These are phyloP conservation scores for Aspergillus thermomutatus DNA, from an alignment of 2,329 filamentous ascomycete species.

Conservation along the genomic window DNA sequence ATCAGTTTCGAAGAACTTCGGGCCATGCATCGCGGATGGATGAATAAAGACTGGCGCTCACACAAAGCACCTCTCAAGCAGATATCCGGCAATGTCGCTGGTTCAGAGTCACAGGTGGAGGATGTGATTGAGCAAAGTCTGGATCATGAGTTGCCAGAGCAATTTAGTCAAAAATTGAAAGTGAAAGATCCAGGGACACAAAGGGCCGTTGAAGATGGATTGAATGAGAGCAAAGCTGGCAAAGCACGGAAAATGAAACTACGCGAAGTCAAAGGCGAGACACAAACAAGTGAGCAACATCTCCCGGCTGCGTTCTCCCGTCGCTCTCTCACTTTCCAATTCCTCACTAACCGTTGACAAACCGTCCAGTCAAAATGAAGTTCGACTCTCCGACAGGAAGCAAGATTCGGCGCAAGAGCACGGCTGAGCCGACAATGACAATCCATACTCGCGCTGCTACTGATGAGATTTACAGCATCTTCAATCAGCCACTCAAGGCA, in stretches of 20 bases:
- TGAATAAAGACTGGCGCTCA: slow-evolving; percentile 52
- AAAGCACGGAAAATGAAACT: slow-evolving; percentile 70
- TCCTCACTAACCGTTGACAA: background rate
- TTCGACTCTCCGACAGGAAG: slow-evolving; percentile 83
- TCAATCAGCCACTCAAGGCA: slow-evolving; percentile 75
- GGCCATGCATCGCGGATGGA: slow-evolving; percentile 70
- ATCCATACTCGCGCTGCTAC: slow-evolving; percentile 92
- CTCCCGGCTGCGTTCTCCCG: no score
- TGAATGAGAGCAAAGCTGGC: slow-evolving; percentile 29
- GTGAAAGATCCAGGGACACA: slow-evolving; percentile 21
- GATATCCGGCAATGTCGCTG: slow-evolving; percentile 41
- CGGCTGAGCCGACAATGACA: slow-evolving; percentile 91
- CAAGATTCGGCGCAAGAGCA: slow-evolving; percentile 76
- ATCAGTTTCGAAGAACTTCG: slow-evolving; percentile 89
- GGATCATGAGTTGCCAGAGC: slow-evolving; percentile 26
- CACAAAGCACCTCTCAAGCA: slow-evolving; percentile 54
- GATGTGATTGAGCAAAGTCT: slow-evolving; percentile 15
- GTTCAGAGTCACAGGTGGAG: slow-evolving; percentile 15
- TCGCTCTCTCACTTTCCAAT: background rate
- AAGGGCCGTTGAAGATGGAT: slow-evolving; percentile 17
- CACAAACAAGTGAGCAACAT: slow-evolving; percentile 72
- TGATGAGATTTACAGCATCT: slow-evolving; percentile 96
- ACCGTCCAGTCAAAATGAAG: slow-evolving; percentile 77
- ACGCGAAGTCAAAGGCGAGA: slow-evolving; percentile 79
- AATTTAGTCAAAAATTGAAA: slow-evolving; percentile 31